Percentiles rank a stretch among this genome's conserved stretches.
These are phyloP conservation scores for Zymoseptoria pseudotritici DNA, from an alignment of 2,329 filamentous ascomycete species.

Conservation along the genomic window DNA sequence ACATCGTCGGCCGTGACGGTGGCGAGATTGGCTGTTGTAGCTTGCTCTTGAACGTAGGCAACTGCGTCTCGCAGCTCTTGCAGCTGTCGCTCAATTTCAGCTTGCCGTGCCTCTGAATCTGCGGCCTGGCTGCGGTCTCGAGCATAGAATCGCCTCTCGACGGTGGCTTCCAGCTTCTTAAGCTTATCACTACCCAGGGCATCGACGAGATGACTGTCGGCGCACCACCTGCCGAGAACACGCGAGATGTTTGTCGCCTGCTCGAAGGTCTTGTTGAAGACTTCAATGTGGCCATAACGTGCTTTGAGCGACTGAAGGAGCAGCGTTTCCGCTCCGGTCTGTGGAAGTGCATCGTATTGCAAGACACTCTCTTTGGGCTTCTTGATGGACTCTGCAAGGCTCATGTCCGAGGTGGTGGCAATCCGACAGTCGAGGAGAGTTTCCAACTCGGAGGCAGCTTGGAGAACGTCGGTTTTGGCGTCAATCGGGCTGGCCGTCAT, in stretches of 20 bases:
- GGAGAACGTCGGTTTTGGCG: slow-evolving; percentile 63
- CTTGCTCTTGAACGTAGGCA: slow-evolving; percentile 27
- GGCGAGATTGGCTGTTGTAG: not conserved
- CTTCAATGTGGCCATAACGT: slow-evolving; percentile 45
- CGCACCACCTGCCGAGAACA: slow-evolving; percentile 73
- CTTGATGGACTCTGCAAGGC: slow-evolving; percentile 51
- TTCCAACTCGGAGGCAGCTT: slow-evolving; percentile 64
- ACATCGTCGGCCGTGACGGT: slow-evolving; percentile 34
- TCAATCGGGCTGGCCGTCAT: slow-evolving; percentile 98
- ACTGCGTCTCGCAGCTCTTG: slow-evolving; percentile 52
- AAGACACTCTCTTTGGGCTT: slow-evolving; percentile 54
- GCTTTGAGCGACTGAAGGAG: slow-evolving; percentile 54
- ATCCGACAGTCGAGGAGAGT: slow-evolving; percentile 72
- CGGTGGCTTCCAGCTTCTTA: slow-evolving; percentile 18
- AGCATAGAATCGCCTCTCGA: slow-evolving; percentile 28
- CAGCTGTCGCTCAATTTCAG: slow-evolving; percentile 46
- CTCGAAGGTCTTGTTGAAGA: slow-evolving; percentile 51
- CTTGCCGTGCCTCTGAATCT: slow-evolving; percentile 12
- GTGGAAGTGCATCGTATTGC: slow-evolving; percentile 45
- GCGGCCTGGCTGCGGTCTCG: slow-evolving; percentile 14
- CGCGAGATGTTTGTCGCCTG: slow-evolving; percentile 54
- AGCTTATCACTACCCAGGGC: slow-evolving; percentile 18
- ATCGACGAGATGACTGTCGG: slow-evolving; percentile 55
- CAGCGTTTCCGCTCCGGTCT: slow-evolving; percentile 52
- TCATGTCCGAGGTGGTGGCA: slow-evolving; percentile 61